phyloP scores from a whole-genome alignment of 805 yeast genomes.

The Ogataea saltuana region DNA sequence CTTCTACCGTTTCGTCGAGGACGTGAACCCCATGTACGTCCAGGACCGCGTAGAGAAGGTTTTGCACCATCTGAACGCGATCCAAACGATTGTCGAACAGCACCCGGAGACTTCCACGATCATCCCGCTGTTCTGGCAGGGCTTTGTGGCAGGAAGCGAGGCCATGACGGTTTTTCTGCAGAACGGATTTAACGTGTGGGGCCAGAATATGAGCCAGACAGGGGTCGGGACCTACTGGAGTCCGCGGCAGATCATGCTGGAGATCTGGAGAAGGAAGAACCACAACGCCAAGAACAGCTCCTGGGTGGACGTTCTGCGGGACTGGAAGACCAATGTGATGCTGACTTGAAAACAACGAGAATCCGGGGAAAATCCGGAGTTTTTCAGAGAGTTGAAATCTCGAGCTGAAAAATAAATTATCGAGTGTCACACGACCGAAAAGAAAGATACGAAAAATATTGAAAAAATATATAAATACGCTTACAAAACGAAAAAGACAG shows the following conservation, averaged over 20 bases:
- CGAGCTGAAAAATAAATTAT: too few relatives aligned
- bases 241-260: conserved; percentile 80
- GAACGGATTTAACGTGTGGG: conserved; percentile 71
- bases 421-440: conserved; percentile 11
- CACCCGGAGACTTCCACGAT: conserved; percentile 53
- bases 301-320: conserved; percentile 78
- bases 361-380: background rate
- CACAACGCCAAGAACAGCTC: conserved; percentile 58
- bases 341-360: conserved; percentile 40
- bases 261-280: conserved; percentile 77
- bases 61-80: conserved; percentile 60
- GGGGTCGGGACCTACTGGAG: conserved; percentile 85
- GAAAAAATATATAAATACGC: background rate
- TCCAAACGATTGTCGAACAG: conserved; percentile 55
- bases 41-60: conserved; percentile 64
- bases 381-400: conserved; percentile 3
- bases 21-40: conserved; percentile 53
- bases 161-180: conserved; percentile 60
- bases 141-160: conserved; percentile 85
- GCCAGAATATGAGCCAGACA: conserved; percentile 55
- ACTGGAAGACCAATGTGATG: conserved; percentile 87
- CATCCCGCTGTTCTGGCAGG: conserved; percentile 85
- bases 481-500: conserved; percentile 1
- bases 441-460: background rate
- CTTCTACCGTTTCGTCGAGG: conserved; percentile 63